Base-by-base conservation (phyloP, 2,329 filamentous ascomycete genomes). In the Domatiomyces catenatus region DNA sequence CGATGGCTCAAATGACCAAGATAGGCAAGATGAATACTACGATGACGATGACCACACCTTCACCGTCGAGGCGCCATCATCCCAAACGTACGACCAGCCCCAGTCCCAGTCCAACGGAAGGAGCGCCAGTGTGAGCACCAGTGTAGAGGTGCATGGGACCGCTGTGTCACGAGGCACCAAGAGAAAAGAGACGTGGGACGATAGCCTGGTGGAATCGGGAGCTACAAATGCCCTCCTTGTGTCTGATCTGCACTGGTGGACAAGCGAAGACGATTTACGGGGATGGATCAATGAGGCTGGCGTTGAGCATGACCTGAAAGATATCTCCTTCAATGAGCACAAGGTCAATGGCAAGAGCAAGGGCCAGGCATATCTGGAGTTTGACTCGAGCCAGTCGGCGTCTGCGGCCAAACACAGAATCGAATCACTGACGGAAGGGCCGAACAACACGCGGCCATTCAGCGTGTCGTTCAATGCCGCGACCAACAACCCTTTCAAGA, bases 301-400 rank as follows among this genome's bases (percentile, higher is more conserved):
- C 1, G 86, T 80, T 59, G 92, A 96, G 65, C 76, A 82, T 45
- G 86, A 94, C 61, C 71, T 96, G 17, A 88, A 86, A 61, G 92
- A 96, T 54, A 80, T 98, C 48, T 94, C 89, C 0, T 98, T 96
- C 66, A 95, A 87, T 61, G 92, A 98, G 66, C 92, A 96, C 69
- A 98, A 98, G 66, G 89, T 96, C 46, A 98, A 98, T 59, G 92
- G 92, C 59, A 98, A 98, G 71, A 94, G 87, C 69, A 95, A 96
- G 72, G 90, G 92, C 42, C 80, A 83, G 72, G 87, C 83, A 4
- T 96, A 89, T 62, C 71, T 96, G 45, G 86, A 95, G 61, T 88
- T 96, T 61, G 75, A 76, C 22, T 83, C 86, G 0, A 80, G 84
- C 46, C 86, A 94, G 67, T 88, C 87, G 12, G 83, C 92, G 1